These are phyloP conservation scores for Pyrenochaeta sp. DNA, from an alignment of 2,329 filamentous ascomycete species.

Conservation along the genomic window DNA sequence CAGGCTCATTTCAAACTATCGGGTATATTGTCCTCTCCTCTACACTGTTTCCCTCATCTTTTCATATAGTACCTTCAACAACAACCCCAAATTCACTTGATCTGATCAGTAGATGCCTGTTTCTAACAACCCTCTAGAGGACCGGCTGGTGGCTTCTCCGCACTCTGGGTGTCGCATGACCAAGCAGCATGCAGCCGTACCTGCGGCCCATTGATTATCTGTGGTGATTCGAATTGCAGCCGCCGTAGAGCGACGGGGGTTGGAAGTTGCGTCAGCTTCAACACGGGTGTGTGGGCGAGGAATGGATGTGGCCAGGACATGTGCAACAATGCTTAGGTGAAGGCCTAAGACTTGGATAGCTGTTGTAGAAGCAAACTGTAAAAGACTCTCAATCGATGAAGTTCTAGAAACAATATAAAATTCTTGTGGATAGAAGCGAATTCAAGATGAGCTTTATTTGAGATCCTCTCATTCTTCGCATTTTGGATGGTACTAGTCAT, in stretches of 20 bases:
- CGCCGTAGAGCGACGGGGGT: conserved; percentile 10
- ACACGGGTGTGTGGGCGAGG: conserved; percentile 24
- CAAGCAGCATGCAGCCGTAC: conserved; percentile 19
- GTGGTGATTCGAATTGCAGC: conserved; percentile 20
- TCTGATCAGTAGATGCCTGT: neutral
- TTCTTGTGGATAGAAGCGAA: too few species aligned
- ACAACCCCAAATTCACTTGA: too few species aligned
- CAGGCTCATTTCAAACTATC: conserved; percentile 9
- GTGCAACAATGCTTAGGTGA: conserved; percentile 15
- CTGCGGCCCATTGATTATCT: conserved; percentile 24
- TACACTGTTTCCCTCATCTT: neutral
- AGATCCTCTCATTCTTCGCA: too few species aligned
- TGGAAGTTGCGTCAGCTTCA: conserved; percentile 19
- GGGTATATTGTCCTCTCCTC: conserved; percentile 9
- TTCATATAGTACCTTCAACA: too few species aligned
- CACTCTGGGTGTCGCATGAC: conserved; percentile 23
- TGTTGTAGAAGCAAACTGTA: too few species aligned
- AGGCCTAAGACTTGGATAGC: too few species aligned
- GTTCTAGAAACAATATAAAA: too few species aligned
- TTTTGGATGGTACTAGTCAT: too few species aligned
- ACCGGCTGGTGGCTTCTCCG: conserved; percentile 25
- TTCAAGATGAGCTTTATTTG: too few species aligned
- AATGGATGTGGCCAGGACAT: conserved; percentile 21
- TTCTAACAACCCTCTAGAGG: conserved; percentile 8
- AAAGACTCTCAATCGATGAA: too few species aligned